Conservation (phyloP, 2,329 filamentous ascomycete species). For the Diplocarpon mali region DNA sequence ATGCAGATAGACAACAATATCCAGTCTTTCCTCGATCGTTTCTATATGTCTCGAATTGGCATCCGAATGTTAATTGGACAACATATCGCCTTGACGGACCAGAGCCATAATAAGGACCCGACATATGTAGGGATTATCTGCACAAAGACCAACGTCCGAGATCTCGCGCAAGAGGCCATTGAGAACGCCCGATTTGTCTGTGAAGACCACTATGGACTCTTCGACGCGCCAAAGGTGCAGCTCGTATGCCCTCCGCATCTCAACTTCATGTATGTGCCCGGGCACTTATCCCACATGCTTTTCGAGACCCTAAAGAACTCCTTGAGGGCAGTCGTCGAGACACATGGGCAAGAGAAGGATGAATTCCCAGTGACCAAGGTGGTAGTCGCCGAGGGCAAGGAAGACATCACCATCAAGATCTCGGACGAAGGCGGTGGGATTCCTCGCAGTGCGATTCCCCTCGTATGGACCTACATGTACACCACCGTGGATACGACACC, state of each 20-base stretch:
- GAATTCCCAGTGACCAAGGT: slow-evolving; percentile 96
- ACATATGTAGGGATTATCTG: slow-evolving; percentile 98
- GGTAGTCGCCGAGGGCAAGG: slow-evolving; percentile 92
- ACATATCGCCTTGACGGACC: slow-evolving; percentile 92
- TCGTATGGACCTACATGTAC: slow-evolving; percentile 99
- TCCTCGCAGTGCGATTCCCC: slow-evolving; percentile 78
- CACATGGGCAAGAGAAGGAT: slow-evolving; percentile 87
- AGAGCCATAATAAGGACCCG: slow-evolving; percentile 78
- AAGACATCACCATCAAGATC: slow-evolving; percentile 98
- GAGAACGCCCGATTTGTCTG: slow-evolving; percentile 99
- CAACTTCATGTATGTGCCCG: slow-evolving; percentile 98
- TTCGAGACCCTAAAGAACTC: slow-evolving; percentile 99
- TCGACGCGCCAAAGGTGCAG: slow-evolving; percentile 92
- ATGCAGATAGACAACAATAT: slow-evolving; percentile 99
- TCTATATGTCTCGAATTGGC: slow-evolving; percentile 99
- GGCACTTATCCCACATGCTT: slow-evolving; percentile 98
- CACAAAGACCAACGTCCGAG: slow-evolving; percentile 93
- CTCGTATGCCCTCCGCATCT: slow-evolving; percentile 89
- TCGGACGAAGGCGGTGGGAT: slow-evolving; percentile 95
- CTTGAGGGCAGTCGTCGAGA: slow-evolving; percentile 89
- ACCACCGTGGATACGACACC: slow-evolving; percentile 96
- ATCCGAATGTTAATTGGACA: slow-evolving; percentile 99
- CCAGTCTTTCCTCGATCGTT: slow-evolving; percentile 93
- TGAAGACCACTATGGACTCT: slow-evolving; percentile 95
- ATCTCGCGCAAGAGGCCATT: slow-evolving; percentile 92